Evolutionary conservation across 1,139 yeast genomes (phyloP).

Genomic region (Sugiyamaella novakii): DNA sequence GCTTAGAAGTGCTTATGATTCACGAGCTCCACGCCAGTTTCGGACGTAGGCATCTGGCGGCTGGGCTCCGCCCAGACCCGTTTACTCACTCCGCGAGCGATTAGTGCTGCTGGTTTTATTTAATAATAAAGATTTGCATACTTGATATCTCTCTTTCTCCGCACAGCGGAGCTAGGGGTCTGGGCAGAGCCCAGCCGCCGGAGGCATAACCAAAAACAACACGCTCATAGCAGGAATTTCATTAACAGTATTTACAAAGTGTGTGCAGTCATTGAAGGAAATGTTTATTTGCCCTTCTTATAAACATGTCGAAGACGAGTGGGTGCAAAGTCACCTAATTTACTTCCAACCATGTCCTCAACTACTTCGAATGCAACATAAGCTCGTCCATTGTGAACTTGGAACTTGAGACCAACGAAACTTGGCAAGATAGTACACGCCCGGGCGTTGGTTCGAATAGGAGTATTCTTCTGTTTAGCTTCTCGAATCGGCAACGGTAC

Average conservation of each 20-base stretch:
- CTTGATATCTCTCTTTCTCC: not conserved
- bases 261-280: too few relatives aligned
- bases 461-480: conserved; percentile 77
- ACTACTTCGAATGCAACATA: conserved; percentile 85
- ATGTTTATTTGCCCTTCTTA: conserved; percentile 52
- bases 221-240: too few relatives aligned
- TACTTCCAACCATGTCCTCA: conserved; percentile 98
- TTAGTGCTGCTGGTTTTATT: not conserved
- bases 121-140: not conserved
- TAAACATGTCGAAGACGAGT: conserved; percentile 86
- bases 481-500: conserved; percentile 90
- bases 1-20: conserved; percentile 52
- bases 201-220: not conserved
- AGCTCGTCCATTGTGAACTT: conserved; percentile 94
- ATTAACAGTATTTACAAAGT: too few relatives aligned
- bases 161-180: not conserved
- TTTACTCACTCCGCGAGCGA: not conserved
- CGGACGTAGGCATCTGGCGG: conserved; percentile 7
- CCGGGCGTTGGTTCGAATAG: conserved; percentile 92
- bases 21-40: conserved; percentile 19
- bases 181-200: not conserved
- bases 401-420: conserved; percentile 91
- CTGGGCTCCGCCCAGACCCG: not conserved
- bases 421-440: conserved; percentile 93
- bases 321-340: conserved; percentile 92